Percentiles rank a stretch among this genome's conserved stretches.
phyloP scores from a whole-genome alignment of 2,329 filamentous ascomycete species.

The Aciculosporium take region DNA sequence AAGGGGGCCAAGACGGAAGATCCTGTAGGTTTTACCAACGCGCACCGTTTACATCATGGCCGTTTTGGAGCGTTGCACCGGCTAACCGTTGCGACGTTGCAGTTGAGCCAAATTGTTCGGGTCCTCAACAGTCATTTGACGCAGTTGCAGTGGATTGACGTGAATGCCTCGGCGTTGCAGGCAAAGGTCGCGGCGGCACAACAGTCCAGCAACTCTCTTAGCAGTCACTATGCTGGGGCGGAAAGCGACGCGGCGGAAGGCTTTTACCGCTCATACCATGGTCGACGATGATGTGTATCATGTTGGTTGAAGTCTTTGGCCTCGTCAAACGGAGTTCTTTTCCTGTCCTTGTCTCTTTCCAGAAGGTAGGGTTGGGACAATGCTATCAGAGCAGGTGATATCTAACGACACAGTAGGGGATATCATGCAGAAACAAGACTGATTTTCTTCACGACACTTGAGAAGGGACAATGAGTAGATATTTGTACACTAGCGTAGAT shows the following conservation, averaged over 20 bases:
- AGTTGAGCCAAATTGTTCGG: conserved; percentile 90
- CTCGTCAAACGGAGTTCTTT: conserved; percentile 3
- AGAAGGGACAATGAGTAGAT: conserved; percentile 13
- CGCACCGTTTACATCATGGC: background rate
- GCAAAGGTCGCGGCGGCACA: conserved; percentile 72
- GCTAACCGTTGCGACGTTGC: conserved; percentile 10
- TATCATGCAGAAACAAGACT: conserved; percentile 7
- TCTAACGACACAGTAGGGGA: conserved; percentile 1
- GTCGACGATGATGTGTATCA: conserved; percentile 39
- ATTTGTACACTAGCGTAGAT: conserved; percentile 27
- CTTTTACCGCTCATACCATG: conserved; percentile 83
- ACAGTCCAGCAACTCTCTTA: conserved; percentile 54
- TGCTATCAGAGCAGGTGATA: background rate
- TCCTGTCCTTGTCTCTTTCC: background rate
- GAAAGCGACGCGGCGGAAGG: conserved; percentile 68
- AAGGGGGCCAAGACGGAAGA: conserved; percentile 82
- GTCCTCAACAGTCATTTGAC: conserved; percentile 87
- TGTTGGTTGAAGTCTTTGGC: background rate
- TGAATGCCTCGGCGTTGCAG: conserved; percentile 66
- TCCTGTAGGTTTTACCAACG: conserved; percentile 46
- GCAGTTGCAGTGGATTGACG: conserved; percentile 87
- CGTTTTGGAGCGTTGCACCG: background rate
- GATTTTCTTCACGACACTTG: conserved; percentile 7
- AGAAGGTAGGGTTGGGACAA: no score
- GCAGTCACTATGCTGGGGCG: conserved; percentile 40